phyloP scores from a whole-genome alignment of 1,284 basidiomycete genomes.

The Sphagnurus paluster region DNA sequence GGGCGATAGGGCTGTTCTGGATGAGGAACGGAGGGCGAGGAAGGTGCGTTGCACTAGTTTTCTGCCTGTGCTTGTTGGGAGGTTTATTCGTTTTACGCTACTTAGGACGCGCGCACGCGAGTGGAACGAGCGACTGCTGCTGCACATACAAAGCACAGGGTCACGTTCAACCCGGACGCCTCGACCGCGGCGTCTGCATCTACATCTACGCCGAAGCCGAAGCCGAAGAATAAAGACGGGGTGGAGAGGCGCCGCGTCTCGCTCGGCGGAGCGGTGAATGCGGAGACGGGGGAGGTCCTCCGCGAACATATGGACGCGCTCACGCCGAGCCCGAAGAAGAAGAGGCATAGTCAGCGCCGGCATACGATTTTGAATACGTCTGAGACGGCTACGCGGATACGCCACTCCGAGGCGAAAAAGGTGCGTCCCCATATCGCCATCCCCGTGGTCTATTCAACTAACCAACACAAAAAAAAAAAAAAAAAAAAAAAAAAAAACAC shows the following conservation, averaged over 20 bases:
- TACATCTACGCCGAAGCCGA: slow-evolving; percentile 21
- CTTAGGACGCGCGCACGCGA: slow-evolving; percentile 57
- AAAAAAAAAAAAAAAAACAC: not conserved
- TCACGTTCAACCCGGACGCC: slow-evolving; percentile 62
- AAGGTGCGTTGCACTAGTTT: slow-evolving; percentile 41
- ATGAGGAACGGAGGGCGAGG: slow-evolving; percentile 61
- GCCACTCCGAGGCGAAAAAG: slow-evolving; percentile 63
- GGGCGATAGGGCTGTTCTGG: slow-evolving; percentile 53
- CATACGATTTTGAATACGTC: slow-evolving; percentile 69
- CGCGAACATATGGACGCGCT: slow-evolving; percentile 27
- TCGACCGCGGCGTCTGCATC: slow-evolving; percentile 28
- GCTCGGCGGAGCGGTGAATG: slow-evolving; percentile 51
- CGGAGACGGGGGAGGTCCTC: slow-evolving; percentile 56
- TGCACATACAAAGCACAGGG: slow-evolving; percentile 62
- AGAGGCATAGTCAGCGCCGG: slow-evolving; percentile 62
- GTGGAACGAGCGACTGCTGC: slow-evolving; percentile 61
- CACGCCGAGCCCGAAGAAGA: slow-evolving; percentile 32
- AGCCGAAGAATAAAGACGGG: slow-evolving; percentile 43
- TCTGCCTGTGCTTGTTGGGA: not conserved
- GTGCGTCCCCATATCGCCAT: slow-evolving; percentile 38
- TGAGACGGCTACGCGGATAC: slow-evolving; percentile 58
- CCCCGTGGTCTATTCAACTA: too few species aligned
- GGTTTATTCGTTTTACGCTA: not conserved
- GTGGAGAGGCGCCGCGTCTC: slow-evolving; percentile 61
- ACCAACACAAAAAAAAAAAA: too few species aligned